Evolutionary conservation across 805 yeast species (phyloP), one percentile per base, ranked within the genome.

Genomic region (Candida methanosorbosa): DNA sequence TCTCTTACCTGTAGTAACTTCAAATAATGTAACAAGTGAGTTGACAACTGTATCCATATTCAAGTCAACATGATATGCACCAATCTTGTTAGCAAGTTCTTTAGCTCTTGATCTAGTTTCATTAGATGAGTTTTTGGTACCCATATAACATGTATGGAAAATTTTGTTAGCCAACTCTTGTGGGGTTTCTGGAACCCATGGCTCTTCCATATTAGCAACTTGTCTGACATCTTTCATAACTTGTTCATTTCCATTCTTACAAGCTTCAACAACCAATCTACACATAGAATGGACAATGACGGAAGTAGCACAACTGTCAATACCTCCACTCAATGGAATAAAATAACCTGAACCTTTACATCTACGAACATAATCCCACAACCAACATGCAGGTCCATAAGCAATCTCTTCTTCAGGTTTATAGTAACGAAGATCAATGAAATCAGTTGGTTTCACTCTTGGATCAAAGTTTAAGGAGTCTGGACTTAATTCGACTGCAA

Each of bases 311-410:
- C 98, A 94, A 24, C 95, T 83, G 54, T 92, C 99, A 43, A 92
- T 90, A 33, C 99, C 99, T 15, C 99, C 99, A 56, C 94, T 81
- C 33, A 92, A 65, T 0, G 99, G 97, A 30, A 92, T 64, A 59
- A 92, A 94, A 55, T 70, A 92, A 0, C 99, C 99, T 0, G 87
- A 85, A 34, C 92, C 83, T 44, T 75, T 75, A 46, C 94, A 85
- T 43, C 99, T 72, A 56, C 99, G 74, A 38, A 92, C 68, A 52
- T 92, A 92, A 57, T 92, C 99, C 99, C 99, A 92, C 43, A 92
- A 59, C 99, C 99, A 92, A 57, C 98, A 92, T 0, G 99, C 98
- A 1, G 99, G 99, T 0, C 99, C 99, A 29, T 84, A 64, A 1
- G 97, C 97, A 44, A 92, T 90, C 58, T 92, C 99, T 59, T 92